Evolutionary conservation across 352 stramenopile genomes (phyloP).

Genomic region (Halophytophthora batemanensis): DNA sequence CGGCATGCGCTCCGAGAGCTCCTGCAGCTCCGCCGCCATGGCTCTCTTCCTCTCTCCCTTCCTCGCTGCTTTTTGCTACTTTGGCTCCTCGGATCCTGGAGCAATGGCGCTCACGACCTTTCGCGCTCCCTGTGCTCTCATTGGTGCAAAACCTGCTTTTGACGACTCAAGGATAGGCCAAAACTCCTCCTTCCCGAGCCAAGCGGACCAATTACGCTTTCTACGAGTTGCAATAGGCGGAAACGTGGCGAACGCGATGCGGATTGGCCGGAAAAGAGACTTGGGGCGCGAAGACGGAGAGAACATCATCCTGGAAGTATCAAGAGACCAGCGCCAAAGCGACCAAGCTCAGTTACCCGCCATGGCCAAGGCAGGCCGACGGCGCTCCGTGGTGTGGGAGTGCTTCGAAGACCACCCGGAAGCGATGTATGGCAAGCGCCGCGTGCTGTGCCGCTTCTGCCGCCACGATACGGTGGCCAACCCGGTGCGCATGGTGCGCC

Average conservation of each 20-base stretch:
- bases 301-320: too few species aligned
- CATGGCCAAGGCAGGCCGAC: constrained; percentile 34
- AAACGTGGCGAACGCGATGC: not conserved
- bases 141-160: not conserved
- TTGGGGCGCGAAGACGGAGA: too few species aligned
- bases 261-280: constrained; percentile 8
- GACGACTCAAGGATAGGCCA: too few species aligned
- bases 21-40: constrained; percentile 5
- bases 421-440: constrained; percentile 23
- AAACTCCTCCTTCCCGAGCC: too few species aligned
- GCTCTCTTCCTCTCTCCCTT: constrained; percentile 1
- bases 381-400: constrained; percentile 41
- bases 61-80: constrained; percentile 8
- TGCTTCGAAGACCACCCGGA: constrained; percentile 36
- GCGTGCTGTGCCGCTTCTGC: constrained; percentile 50
- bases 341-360: not conserved
- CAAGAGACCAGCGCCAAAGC: not conserved
- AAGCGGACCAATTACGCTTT: too few species aligned
- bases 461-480: constrained; percentile 44
- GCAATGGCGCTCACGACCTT: constrained; percentile 3
- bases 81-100: too few species aligned
- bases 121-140: not conserved
- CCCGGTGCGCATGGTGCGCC: constrained; percentile 42
- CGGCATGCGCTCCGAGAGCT: constrained; percentile 8
- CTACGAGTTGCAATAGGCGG: not conserved